These are phyloP conservation scores for Theobroma grandiflorum DNA, from an alignment of 441 rosid species.

Conservation along the genomic window DNA sequence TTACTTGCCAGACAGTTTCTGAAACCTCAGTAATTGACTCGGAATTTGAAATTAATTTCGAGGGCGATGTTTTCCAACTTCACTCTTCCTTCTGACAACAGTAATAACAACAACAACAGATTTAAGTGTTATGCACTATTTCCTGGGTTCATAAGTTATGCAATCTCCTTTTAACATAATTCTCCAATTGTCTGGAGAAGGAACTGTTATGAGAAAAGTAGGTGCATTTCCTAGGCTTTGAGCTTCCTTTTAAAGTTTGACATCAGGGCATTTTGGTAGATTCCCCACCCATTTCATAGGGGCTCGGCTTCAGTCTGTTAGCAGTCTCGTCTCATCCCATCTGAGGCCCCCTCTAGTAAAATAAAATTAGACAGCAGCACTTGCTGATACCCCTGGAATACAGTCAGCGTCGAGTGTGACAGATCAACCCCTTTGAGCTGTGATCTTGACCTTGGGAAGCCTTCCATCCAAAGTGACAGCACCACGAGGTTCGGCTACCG, in stretches of 20 bases:
- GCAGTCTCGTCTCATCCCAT: constrained; percentile 11
- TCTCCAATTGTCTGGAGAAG: not conserved
- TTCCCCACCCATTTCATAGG: constrained; percentile 13
- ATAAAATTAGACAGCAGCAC: constrained; percentile 32
- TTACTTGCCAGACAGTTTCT: not conserved
- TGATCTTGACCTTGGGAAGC: constrained; percentile 32
- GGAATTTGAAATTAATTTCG: not conserved
- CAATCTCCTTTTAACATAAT: not conserved
- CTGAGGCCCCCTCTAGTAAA: constrained; percentile 3
- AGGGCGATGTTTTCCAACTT: constrained; percentile 7
- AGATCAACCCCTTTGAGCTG: constrained; percentile 19
- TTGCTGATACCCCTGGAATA: constrained; percentile 12
- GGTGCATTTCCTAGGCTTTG: not conserved
- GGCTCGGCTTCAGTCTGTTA: constrained; percentile 9
- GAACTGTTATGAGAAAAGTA: not conserved
- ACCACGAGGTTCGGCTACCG: constrained; percentile 31
- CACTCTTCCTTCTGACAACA: constrained; percentile 8
- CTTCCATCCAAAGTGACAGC: constrained; percentile 33
- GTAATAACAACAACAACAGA: not conserved
- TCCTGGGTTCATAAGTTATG: constrained; percentile 18
- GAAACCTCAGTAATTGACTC: not conserved
- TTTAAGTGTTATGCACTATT: not conserved
- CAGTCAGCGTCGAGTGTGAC: constrained; percentile 26
- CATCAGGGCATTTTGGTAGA: constrained; percentile 9
- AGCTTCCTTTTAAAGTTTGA: not conserved